phyloP scores from a whole-genome alignment of 225 moss, liverwort and hornwort species.

The Physcomitrium patens region DNA sequence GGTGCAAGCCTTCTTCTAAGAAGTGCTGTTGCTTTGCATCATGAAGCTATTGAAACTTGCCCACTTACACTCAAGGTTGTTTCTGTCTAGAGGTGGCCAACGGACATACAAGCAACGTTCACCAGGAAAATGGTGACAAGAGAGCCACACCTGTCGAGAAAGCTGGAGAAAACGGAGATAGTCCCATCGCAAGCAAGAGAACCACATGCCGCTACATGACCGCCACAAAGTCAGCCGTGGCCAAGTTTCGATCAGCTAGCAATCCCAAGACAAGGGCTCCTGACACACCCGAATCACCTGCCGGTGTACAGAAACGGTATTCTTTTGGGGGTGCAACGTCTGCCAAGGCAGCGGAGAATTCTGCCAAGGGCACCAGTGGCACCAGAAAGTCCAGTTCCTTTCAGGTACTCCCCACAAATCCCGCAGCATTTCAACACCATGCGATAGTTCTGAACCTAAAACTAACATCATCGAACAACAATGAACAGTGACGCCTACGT shows the following conservation, averaged over 20 bases:
- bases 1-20: no score
- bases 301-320: constrained; percentile 35
- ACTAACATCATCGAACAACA: no score
- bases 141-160: constrained; percentile 41
- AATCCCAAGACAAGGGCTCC: constrained; percentile 55
- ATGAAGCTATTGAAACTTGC: no score
- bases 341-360: constrained; percentile 16
- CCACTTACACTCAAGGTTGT: not conserved
- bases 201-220: constrained; percentile 76
- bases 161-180: constrained; percentile 49
- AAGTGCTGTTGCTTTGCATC: no score
- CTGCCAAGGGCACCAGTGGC: constrained; percentile 24
- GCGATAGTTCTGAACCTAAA: no score
- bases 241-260: constrained; percentile 77
- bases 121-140: constrained; percentile 34
- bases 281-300: constrained; percentile 46
- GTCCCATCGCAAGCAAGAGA: constrained; percentile 40
- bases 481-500: no score
- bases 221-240: constrained; percentile 79
- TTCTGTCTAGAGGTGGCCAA: constrained; percentile 12
- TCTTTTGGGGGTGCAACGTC: constrained; percentile 29
- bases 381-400: constrained; percentile 23
- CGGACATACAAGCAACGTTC: constrained; percentile 21
- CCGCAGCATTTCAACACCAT: not conserved
- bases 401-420: constrained; percentile 17